Conservation (phyloP, 495 filamentous ascomycete species). For the Chaetomium fimeti region DNA sequence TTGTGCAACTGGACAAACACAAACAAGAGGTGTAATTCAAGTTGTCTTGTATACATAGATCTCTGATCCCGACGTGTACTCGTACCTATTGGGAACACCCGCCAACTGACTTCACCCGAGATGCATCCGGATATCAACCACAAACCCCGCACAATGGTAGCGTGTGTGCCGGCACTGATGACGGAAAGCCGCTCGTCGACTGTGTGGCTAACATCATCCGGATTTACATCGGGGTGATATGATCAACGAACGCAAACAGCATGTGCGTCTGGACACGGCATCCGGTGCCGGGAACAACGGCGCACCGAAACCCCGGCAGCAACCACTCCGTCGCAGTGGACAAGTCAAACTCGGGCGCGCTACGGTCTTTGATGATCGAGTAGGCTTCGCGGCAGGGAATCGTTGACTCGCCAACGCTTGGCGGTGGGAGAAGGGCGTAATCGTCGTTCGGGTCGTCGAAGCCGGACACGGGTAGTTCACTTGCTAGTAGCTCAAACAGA, state of each 20-base stretch:
- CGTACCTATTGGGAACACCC: too few species aligned
- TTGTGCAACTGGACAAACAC: too few species aligned
- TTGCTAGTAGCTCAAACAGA: not conserved
- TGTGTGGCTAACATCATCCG: too few species aligned
- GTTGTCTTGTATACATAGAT: too few species aligned
- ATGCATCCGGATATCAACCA: too few species aligned
- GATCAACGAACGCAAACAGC: conserved; percentile 33
- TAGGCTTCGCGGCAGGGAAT: conserved; percentile 33
- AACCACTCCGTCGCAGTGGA: conserved; percentile 26
- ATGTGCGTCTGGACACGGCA: conserved; percentile 34
- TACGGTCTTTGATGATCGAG: conserved; percentile 25
- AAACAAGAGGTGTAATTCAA: too few species aligned
- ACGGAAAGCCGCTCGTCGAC: too few species aligned
- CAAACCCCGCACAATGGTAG: too few species aligned
- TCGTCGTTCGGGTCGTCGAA: conserved; percentile 15
- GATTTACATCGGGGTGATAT: conserved; percentile 1
- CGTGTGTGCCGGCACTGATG: too few species aligned
- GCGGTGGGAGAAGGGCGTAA: conserved; percentile 21
- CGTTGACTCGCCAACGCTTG: conserved; percentile 30
- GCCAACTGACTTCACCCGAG: too few species aligned
- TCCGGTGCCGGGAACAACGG: conserved; percentile 23
- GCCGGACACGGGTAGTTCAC: not conserved
- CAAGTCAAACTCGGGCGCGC: conserved; percentile 22
- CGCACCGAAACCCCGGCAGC: conserved; percentile 29
- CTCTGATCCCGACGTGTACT: too few species aligned